Percentiles rank a stretch among this genome's conserved stretches.
Evolutionary conservation across 75 land plant species (phyloP).

Genomic region (Picea sitchensis): DNA sequence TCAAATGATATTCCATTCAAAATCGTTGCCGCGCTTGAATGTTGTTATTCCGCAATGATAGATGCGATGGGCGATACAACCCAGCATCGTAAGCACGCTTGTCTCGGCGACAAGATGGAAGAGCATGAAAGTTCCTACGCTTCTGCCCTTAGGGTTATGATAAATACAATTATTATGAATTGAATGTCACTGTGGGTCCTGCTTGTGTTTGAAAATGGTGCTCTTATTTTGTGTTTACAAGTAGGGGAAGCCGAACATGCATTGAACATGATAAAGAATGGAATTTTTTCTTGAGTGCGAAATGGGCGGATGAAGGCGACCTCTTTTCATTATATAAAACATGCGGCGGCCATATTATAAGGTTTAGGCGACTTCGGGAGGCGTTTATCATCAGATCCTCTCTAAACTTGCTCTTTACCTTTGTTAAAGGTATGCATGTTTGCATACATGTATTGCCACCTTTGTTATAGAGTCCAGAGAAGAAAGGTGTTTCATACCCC

Average conservation of each 20-base stretch:
- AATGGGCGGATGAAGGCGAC: slow-evolving; percentile 72
- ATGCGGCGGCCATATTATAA: slow-evolving; percentile 28
- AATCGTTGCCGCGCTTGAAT: no score
- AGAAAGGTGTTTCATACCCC: no score
- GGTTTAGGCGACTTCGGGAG: slow-evolving; percentile 10
- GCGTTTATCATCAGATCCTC: slow-evolving; percentile 16
- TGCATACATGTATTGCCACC: not conserved
- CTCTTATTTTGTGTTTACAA: not conserved
- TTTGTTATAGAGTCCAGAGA: no score
- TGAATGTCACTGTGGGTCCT: not conserved
- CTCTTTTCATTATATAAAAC: slow-evolving; percentile 48
- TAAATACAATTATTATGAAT: not conserved
- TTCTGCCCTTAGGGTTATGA: slow-evolving; percentile 32
- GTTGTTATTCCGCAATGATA: not conserved
- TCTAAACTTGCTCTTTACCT: slow-evolving; percentile 16
- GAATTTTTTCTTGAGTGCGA: slow-evolving; percentile 53
- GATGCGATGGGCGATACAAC: slow-evolving; percentile 40
- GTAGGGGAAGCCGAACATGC: slow-evolving; percentile 23
- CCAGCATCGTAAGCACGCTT: slow-evolving; percentile 41
- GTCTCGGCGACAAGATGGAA: slow-evolving; percentile 59
- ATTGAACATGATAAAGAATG: slow-evolving; percentile 66
- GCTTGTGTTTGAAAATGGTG: not conserved
- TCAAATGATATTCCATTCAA: no score
- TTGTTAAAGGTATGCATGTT: slow-evolving; percentile 15
- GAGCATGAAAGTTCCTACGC: slow-evolving; percentile 44